These are phyloP conservation scores for Kernera saxatilis DNA, from an alignment of 345 rosid species.

Conservation along the genomic window DNA sequence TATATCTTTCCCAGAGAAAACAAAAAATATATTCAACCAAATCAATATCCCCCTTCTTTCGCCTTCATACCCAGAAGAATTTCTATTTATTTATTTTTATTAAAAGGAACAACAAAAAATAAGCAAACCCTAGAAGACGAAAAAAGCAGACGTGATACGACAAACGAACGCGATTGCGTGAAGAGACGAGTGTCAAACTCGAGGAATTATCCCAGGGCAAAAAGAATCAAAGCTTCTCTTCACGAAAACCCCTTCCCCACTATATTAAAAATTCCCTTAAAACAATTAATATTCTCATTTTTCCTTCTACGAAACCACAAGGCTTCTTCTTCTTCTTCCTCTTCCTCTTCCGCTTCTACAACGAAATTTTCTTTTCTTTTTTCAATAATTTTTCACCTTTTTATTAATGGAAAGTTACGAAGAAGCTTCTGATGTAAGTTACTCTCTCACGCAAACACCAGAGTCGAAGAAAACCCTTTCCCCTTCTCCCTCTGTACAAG, in stretches of 20 bases:
- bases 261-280: neutral
- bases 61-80: constrained; percentile 1
- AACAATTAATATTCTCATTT: constrained; percentile 4
- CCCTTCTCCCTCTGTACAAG: constrained; percentile 10
- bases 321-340: constrained; percentile 3
- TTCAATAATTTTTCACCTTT: neutral
- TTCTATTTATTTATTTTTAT: neutral
- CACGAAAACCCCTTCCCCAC: constrained; percentile 42
- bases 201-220: constrained; percentile 2
- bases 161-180: constrained; percentile 47
- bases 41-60: constrained; percentile 19
- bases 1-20: neutral
- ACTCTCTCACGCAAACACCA: constrained; percentile 31
- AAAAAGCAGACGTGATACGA: constrained; percentile 34
- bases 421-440: constrained; percentile 45
- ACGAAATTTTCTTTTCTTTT: neutral
- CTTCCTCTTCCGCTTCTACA: constrained; percentile 7
- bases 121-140: constrained; percentile 29
- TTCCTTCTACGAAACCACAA: constrained; percentile 1
- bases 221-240: constrained; percentile 39
- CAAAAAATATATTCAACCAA: neutral
- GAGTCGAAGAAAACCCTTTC: constrained; percentile 35
- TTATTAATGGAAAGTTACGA: constrained; percentile 24
- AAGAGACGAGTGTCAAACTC: constrained; percentile 39
- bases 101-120: neutral